Base-by-base conservation (phyloP, 2,329 filamentous ascomycete species). In the Pyrenophora tritici-repentis region DNA sequence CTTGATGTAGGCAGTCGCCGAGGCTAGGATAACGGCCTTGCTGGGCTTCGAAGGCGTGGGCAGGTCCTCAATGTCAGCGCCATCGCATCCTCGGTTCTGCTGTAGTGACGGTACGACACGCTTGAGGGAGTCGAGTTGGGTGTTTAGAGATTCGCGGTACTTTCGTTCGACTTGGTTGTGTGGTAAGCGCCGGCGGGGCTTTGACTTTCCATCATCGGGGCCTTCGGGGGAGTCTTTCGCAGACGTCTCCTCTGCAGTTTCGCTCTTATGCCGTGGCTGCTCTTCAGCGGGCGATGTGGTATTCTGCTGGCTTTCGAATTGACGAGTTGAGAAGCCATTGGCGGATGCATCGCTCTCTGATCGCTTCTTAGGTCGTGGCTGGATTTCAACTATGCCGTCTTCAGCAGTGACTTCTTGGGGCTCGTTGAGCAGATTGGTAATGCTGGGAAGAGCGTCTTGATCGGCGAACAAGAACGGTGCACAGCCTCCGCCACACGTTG, bases 111-210 rank as follows among this genome's bases (percentile, higher is more conserved):
- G 75, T 0, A 78, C 68, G 2, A 75, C 68, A 33, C 67, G 55
- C 31, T 71, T 70, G 6, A 78, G 66, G 0, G 73, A 73, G 13
- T 78, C 76, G 39, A 78, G 72, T 50, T 77, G 75, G 1, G 75
- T 74, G 63, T 78, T 78, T 41, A 78, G 70, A 3, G 75, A 77
- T 43, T 78, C 75, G 44, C 76, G 75, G 59, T 78, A 78, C 48
- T 77, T 75, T 39, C 75, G 73, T 55, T 78, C 76, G 45, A 78
- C 75, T 53, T 78, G 74, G 44, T 77, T 78, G 65, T 78, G 76
- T 9, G 73, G 73, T 14, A 74, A 53, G 34, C 73, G 67, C 20
- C 68, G 65, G 26, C 69, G 69, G 9, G 65, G 59, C 49, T 73
- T 74, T 14, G 66, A 59, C 49, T 73, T 73, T 2, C 61, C 61